A percentile compares a stretch with the other conserved stretches of the same genome.
phyloP scores from a whole-genome alignment of 495 filamentous ascomycete species.

The Tuber magnatum region DNA sequence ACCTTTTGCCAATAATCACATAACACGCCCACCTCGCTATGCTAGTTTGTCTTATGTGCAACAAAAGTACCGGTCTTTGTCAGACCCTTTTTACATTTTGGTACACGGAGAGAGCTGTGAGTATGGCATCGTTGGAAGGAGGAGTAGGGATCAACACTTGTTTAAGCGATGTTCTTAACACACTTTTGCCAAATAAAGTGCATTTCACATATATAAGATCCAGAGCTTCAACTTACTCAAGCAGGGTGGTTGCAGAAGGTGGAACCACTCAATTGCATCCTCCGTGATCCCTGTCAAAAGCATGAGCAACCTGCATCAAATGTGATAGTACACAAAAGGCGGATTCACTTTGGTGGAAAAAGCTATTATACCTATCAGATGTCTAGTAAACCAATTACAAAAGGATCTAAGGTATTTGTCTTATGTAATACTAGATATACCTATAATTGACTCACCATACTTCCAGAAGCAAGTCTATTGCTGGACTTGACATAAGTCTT shows the following conservation, averaged over 20 bases:
- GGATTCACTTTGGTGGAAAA: background rate
- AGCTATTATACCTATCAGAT: background rate
- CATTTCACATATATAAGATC: background rate
- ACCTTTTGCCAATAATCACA: too few species aligned
- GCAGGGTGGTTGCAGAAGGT: background rate
- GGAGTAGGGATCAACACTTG: background rate
- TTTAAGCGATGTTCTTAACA: background rate
- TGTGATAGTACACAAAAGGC: background rate
- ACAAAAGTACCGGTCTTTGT: background rate
- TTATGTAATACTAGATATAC: too few species aligned
- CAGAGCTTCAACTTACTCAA: background rate
- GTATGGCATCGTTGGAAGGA: background rate
- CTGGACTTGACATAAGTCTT: background rate
- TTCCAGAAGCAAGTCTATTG: background rate
- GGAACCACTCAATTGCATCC: background rate
- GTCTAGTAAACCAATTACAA: background rate
- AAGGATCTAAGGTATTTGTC: background rate
- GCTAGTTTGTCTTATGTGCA: too few species aligned
- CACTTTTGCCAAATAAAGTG: background rate
- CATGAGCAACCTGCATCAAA: background rate
- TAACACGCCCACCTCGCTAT: too few species aligned
- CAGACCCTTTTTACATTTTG: background rate
- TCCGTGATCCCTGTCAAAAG: background rate
- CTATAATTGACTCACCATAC: background rate
- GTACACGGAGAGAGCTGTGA: background rate